phyloP scores from a whole-genome alignment of 768 basidiomycete species.

The Pisolithus microcarpus region DNA sequence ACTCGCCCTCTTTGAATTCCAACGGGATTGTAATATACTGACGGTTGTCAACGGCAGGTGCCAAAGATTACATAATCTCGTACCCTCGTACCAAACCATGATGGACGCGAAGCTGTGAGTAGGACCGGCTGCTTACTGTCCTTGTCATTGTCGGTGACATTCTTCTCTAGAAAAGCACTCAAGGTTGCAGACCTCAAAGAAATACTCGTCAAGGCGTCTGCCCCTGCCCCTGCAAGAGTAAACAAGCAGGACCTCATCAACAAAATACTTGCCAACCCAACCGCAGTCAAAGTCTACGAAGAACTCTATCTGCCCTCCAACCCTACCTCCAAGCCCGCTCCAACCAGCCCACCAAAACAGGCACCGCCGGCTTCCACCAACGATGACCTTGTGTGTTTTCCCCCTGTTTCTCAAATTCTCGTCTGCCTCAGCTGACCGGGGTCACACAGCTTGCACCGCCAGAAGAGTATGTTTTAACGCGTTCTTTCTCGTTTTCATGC shows the following conservation, averaged over 20 bases:
- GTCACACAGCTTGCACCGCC: conserved; percentile 24
- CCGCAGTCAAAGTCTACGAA: conserved; percentile 47
- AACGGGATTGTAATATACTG: too few relatives aligned
- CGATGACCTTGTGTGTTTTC: conserved; percentile 23
- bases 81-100: too few relatives aligned
- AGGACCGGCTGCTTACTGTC: too few relatives aligned
- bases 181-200: conserved; percentile 66
- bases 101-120: too few relatives aligned
- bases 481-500: conserved; percentile 1
- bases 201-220: conserved; percentile 47
- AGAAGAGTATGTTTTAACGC: conserved; percentile 19
- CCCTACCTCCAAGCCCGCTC: conserved; percentile 3
- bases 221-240: conserved; percentile 45
- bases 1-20: too few relatives aligned
- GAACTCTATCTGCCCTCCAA: conserved; percentile 28
- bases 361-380: conserved; percentile 1
- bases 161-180: conserved; percentile 44
- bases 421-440: conserved; percentile 1
- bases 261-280: conserved; percentile 46
- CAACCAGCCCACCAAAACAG: not conserved
- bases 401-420: not conserved
- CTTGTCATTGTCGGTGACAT: not conserved
- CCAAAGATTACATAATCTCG: too few relatives aligned
- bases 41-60: too few relatives aligned
- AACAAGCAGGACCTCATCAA: conserved; percentile 65